These are phyloP conservation scores for Ilex asprella DNA, from an alignment of 257 asterid species.

Conservation along the genomic window DNA sequence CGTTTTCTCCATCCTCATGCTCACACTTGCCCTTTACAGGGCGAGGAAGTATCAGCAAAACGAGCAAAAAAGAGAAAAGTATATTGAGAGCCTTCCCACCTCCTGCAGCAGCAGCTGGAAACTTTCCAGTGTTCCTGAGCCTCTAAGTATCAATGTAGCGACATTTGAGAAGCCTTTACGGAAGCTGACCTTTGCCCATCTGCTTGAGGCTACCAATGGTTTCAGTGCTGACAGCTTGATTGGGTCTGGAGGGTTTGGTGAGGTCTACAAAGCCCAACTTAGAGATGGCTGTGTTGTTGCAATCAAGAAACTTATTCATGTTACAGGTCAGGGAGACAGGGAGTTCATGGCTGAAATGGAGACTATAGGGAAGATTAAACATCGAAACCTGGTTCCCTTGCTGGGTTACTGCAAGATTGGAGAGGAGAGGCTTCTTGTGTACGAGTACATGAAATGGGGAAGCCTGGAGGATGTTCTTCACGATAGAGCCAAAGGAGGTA, in stretches of 20 bases:
- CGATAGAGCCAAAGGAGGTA: constrained; percentile 30
- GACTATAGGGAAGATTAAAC: constrained; percentile 89
- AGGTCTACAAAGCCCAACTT: constrained; percentile 81
- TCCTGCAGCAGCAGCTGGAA: constrained; percentile 93
- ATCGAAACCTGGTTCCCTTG: constrained; percentile 78
- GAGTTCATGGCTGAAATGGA: constrained; percentile 99
- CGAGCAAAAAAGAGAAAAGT: constrained; percentile 67
- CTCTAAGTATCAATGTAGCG: constrained; percentile 85
- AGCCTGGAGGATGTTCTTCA: constrained; percentile 82
- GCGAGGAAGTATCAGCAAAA: constrained; percentile 29
- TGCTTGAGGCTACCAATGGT: constrained; percentile 89
- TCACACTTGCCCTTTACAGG: constrained; percentile 54
- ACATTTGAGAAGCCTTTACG: constrained; percentile 84
- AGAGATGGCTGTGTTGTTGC: constrained; percentile 74
- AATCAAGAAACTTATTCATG: constrained; percentile 78
- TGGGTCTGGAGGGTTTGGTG: constrained; percentile 98
- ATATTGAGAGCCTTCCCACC: constrained; percentile 87
- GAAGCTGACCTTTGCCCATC: constrained; percentile 81
- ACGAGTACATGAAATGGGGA: constrained; percentile 92
- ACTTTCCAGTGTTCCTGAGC: constrained; percentile 76
- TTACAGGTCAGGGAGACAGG: constrained; percentile 86
- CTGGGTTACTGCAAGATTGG: constrained; percentile 86
- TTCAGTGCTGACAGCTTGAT: constrained; percentile 72
- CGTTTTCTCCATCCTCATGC: constrained; percentile 38
- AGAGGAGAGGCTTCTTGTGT: constrained; percentile 83